These are phyloP conservation scores for Entomortierella lignicola DNA, from an alignment of 192 early-diverging fungal species.

Conservation along the genomic window DNA sequence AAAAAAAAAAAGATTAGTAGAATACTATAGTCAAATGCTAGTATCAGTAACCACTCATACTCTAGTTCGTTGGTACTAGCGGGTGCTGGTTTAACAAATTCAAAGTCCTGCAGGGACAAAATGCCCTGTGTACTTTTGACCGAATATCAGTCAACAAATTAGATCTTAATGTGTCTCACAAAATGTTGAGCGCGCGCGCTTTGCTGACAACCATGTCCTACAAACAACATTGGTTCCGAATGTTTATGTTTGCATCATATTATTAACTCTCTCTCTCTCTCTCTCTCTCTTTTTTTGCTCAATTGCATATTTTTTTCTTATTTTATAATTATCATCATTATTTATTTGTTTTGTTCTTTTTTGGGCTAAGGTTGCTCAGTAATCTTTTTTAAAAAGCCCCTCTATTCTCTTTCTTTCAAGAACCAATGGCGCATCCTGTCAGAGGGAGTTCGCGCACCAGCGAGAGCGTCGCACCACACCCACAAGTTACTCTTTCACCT, in stretches of 20 bases:
- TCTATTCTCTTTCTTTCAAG: neutral
- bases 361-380: too few relatives aligned
- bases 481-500: conserved; percentile 28
- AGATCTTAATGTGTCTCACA: conserved; percentile 3
- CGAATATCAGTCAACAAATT: too few relatives aligned
- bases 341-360: neutral
- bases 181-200: neutral
- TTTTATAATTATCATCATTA: too few relatives aligned
- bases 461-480: conserved; percentile 32
- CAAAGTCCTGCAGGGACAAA: neutral
- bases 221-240: too few relatives aligned
- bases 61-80: neutral
- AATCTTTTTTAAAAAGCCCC: neutral
- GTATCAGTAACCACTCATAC: too few relatives aligned
- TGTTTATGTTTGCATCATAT: neutral
- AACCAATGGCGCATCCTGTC: conserved; percentile 32
- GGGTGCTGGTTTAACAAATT: neutral
- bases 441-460: conserved; percentile 43
- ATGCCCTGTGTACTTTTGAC: neutral
- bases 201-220: neutral
- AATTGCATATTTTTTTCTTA: too few relatives aligned
- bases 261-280: too few relatives aligned
- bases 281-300: neutral
- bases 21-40: too few relatives aligned
- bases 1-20: too few relatives aligned